Evolutionary conservation across 108 stramenopile genomes (phyloP).

Genomic region (Cyclotella cryptica): DNA sequence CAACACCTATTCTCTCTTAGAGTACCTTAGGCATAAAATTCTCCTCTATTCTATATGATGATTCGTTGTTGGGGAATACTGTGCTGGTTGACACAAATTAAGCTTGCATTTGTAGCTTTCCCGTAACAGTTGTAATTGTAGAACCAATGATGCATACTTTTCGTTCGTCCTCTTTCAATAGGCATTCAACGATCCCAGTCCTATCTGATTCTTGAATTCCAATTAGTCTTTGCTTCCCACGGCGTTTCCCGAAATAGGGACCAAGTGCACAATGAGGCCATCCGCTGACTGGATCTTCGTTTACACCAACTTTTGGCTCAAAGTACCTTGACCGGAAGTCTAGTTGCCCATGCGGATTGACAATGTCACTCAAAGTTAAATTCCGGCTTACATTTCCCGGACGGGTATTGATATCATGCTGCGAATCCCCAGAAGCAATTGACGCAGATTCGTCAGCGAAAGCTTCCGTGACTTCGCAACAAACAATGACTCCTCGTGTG

Average conservation of each 20-base stretch:
- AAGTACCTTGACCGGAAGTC: conserved; percentile 95
- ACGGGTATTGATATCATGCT: conserved; percentile 1
- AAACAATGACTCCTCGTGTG: conserved; percentile 80
- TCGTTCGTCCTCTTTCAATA: conserved; percentile 54
- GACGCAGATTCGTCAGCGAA: neutral
- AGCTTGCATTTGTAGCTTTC: conserved; percentile 48
- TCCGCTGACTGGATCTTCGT: conserved; percentile 98
- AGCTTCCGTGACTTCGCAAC: conserved; percentile 51
- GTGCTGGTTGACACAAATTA: neutral
- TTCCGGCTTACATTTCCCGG: conserved; percentile 5
- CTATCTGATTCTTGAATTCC: conserved; percentile 90
- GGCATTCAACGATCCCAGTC: conserved; percentile 86
- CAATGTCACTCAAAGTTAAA: conserved; percentile 10
- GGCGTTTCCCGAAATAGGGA: conserved; percentile 89
- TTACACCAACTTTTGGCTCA: conserved; percentile 92
- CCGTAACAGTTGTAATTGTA: conserved; percentile 60
- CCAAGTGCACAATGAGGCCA: conserved; percentile 93
- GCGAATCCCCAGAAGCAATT: conserved; percentile 3
- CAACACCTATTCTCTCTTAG: too few relatives aligned
- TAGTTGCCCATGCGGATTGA: conserved; percentile 22
- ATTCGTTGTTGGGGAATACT: too few relatives aligned
- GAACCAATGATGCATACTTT: conserved; percentile 70
- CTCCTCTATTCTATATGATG: too few relatives aligned
- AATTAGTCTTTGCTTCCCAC: conserved; percentile 71
- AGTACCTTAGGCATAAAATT: too few relatives aligned